These are phyloP conservation scores for Pestalotiopsis sp. DNA, from an alignment of 2,329 filamentous ascomycete species.

Conservation along the genomic window DNA sequence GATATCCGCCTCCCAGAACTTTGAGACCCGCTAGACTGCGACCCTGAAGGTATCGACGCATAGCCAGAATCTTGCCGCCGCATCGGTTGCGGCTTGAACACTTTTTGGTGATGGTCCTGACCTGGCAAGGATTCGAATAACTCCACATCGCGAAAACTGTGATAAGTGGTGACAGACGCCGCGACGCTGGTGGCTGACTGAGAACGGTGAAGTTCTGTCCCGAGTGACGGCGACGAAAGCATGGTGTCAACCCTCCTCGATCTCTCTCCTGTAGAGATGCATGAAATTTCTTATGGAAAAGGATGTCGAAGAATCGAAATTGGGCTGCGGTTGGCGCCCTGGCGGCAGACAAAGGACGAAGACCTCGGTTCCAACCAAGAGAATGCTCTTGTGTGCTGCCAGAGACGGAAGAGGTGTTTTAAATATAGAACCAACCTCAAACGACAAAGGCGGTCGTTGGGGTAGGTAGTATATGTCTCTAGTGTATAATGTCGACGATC, in stretches of 20 bases:
- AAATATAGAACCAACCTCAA: background rate
- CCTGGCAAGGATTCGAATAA: slow-evolving; percentile 41
- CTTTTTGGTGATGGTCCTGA: slow-evolving; percentile 23
- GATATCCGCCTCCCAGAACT: slow-evolving; percentile 31
- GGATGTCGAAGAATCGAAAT: background rate
- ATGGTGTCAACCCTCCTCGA: slow-evolving; percentile 1
- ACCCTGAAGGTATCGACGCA: slow-evolving; percentile 49
- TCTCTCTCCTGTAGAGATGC: slow-evolving; percentile 4
- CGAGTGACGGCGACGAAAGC: background rate
- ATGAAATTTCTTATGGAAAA: background rate
- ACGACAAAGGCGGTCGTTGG: background rate
- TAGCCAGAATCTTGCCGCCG: slow-evolving; percentile 62
- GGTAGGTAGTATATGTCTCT: background rate
- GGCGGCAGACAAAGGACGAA: background rate
- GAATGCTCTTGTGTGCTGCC: background rate
- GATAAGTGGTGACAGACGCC: slow-evolving; percentile 53
- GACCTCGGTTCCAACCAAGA: background rate
- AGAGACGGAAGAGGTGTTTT: background rate
- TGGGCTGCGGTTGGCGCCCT: background rate
- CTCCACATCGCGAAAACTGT: slow-evolving; percentile 57
- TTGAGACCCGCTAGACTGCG: slow-evolving; percentile 40
- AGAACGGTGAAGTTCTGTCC: slow-evolving; percentile 26
- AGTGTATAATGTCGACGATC: background rate
- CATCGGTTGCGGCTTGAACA: slow-evolving; percentile 43
- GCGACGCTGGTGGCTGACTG: slow-evolving; percentile 44